Evolutionary conservation across 139 green algal genomes (phyloP).

Genomic region (Coelastrella sp.): DNA sequence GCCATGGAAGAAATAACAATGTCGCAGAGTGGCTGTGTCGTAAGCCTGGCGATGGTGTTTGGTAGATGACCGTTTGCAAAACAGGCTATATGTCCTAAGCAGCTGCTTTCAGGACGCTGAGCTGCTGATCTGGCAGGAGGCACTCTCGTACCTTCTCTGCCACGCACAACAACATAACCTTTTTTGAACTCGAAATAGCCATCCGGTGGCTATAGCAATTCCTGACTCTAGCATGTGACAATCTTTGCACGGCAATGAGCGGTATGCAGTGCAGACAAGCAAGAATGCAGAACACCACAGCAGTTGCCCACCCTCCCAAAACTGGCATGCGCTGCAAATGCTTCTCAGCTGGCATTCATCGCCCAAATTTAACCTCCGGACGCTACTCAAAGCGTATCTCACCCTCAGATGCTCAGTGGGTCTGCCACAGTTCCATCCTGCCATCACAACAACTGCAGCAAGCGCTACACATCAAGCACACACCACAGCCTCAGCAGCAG

Average conservation of each 20-base stretch:
- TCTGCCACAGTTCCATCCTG: not conserved
- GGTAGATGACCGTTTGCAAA: not conserved
- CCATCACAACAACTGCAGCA: slow-evolving; percentile 29
- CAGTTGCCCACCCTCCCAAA: not conserved
- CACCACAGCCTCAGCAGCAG: slow-evolving; percentile 1
- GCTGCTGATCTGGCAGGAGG: no score
- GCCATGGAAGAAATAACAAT: no score
- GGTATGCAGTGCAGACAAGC: not conserved
- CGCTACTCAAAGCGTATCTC: no score
- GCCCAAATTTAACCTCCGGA: no score
- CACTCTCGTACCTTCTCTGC: no score
- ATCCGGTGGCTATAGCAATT: no score
- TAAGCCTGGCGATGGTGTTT: not conserved
- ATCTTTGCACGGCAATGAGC: not conserved
- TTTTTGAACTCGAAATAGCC: no score
- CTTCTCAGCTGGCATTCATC: not conserved
- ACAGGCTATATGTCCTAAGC: no score
- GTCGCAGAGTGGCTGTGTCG: not conserved
- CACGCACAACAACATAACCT: no score
- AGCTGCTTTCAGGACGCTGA: no score
- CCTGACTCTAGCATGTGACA: not conserved
- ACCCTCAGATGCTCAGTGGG: not conserved
- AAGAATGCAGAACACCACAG: not conserved
- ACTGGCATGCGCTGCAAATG: not conserved
- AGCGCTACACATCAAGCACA: not conserved